These are phyloP conservation scores for Psilocybe mexicana DNA, from an alignment of 1,284 basidiomycete species.

Conservation along the genomic window DNA sequence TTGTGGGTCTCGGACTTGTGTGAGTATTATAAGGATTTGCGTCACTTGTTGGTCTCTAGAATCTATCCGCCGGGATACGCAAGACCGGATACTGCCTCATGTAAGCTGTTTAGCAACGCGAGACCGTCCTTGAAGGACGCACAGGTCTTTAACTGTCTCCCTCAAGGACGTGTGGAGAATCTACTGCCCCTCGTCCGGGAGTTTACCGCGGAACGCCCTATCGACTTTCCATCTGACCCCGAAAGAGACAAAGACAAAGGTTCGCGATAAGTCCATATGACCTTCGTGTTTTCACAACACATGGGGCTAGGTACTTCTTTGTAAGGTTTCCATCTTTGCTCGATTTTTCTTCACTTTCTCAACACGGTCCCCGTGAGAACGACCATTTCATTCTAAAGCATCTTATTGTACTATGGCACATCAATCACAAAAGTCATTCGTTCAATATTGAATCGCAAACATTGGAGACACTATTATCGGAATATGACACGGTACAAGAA, in stretches of 20 bases:
- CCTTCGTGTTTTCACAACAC: conserved; percentile 11
- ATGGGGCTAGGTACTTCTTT: conserved; percentile 15
- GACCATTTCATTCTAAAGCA: background rate
- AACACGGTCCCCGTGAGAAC: conserved; percentile 13
- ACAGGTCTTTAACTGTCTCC: conserved; percentile 3
- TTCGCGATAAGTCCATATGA: conserved; percentile 21
- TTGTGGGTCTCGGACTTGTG: conserved; percentile 12
- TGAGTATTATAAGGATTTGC: background rate
- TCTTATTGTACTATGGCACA: background rate
- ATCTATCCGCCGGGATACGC: background rate
- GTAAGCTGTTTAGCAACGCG: conserved; percentile 1
- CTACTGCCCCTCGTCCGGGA: conserved; percentile 11
- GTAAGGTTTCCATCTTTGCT: conserved; percentile 9
- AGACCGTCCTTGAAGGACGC: conserved; percentile 1
- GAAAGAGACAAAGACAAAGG: conserved; percentile 10
- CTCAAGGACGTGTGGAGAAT: conserved; percentile 2
- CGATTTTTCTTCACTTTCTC: conserved; percentile 11
- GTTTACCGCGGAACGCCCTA: conserved; percentile 20
- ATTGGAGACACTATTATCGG: conserved; percentile 8
- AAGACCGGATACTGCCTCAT: background rate
- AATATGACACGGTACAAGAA: conserved; percentile 1
- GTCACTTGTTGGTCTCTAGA: background rate
- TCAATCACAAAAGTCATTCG: conserved; percentile 3
- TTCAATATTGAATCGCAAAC: conserved; percentile 2
- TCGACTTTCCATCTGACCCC: conserved; percentile 21